These are phyloP conservation scores for Gynochthodes officinalis DNA, from an alignment of 257 asterid genomes.

Conservation along the genomic window DNA sequence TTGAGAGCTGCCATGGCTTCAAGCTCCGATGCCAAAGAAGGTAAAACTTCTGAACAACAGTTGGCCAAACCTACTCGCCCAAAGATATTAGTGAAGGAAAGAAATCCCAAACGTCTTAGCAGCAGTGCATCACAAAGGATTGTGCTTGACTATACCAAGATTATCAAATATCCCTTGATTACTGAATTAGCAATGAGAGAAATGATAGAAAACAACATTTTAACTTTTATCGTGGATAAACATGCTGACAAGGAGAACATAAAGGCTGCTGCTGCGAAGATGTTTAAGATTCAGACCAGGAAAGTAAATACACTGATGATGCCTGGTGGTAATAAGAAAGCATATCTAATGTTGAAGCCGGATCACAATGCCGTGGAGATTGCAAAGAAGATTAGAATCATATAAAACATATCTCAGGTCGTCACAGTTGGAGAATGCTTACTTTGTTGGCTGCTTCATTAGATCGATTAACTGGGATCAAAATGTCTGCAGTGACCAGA, in stretches of 20 bases:
- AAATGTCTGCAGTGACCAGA: background rate
- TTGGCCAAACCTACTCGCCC: conserved; percentile 11
- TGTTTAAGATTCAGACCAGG: conserved; percentile 40
- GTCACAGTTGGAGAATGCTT: background rate
- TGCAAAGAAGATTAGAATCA: conserved; percentile 54
- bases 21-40: conserved; percentile 18
- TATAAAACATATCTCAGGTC: conserved; percentile 23
- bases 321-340: conserved; percentile 71
- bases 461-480: background rate
- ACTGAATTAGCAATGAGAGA: conserved; percentile 54
- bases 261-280: conserved; percentile 45
- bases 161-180: conserved; percentile 50
- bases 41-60: background rate
- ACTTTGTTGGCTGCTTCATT: background rate
- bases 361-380: conserved; percentile 48
- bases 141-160: conserved; percentile 32
- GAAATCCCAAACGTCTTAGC: conserved; percentile 36
- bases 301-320: conserved; percentile 60
- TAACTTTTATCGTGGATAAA: conserved; percentile 66
- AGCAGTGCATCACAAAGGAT: conserved; percentile 28
- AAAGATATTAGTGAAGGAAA: conserved; percentile 30
- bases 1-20: background rate
- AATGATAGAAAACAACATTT: conserved; percentile 44
- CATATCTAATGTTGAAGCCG: conserved; percentile 44
- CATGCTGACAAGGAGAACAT: conserved; percentile 59